Evolutionary conservation across 2,329 filamentous ascomycete species (phyloP), one percentile per base, ranked within the genome.

Genomic region (Thielaviopsis euricoi): DNA sequence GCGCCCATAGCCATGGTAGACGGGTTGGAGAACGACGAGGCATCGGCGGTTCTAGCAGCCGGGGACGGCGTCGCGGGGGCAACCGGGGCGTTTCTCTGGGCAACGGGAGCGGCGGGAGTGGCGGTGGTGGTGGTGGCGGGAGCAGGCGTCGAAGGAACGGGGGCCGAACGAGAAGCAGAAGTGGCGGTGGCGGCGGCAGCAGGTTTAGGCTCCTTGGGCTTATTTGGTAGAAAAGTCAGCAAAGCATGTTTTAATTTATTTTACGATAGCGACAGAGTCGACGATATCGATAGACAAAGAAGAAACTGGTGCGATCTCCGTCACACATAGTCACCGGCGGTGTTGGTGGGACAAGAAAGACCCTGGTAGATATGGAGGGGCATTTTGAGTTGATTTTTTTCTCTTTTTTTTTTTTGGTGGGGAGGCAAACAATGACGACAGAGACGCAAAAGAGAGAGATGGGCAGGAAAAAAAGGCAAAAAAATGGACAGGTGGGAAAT

Each of bases 1-100:
- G 84, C 77, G 56, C 93, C 93, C 74, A 95, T 85, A 21, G 89
- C 83, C 68, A 97, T 79, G n/a, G 87, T 83, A 29, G 86, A 91
- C 23, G 87, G 81, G 65, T 89, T 84, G 67, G 83, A 82, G 67
- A 83, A 67, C 71, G 73, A 66, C 33, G 74, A 69, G 17, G 77
- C 71, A 54, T 77, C 73, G 53, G 71, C 68, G 58, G 71, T 63
- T 57, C 71, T 67, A 26, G 58, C 29, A 54, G 78, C 74, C 26
- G 82, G 76, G 57, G 78, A 79, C 26, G 79, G 77, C 15, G 78
- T 81, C 51, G 75, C 73, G 46, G 75, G 74, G 50, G 75, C 75
- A n/a, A 76, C 70, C 15, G 71, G 69, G 71, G 71, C 51, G 40
- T 76, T 75, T 25, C 77, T 72, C 25, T 77, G 78, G 40, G 76